Conservation (phyloP, 2,329 filamentous ascomycete genomes). For the Clarireedia paspali region DNA sequence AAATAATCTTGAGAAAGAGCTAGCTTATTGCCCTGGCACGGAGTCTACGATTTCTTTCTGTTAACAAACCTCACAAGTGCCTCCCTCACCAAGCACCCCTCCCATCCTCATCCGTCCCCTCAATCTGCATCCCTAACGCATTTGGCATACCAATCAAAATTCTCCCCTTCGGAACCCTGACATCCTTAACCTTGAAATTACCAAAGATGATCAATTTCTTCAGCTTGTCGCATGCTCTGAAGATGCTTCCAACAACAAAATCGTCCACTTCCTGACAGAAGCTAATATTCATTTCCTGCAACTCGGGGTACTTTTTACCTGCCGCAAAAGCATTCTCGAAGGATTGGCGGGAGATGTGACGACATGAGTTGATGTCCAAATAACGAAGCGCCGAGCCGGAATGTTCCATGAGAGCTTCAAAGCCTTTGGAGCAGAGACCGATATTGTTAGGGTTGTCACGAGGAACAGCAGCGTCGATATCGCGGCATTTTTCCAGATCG, state of each 20-base stretch:
- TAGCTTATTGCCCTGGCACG: too few species aligned
- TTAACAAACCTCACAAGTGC: neutral
- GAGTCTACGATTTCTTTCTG: neutral
- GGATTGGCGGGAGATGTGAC: constrained; percentile 65
- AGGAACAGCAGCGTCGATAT: constrained; percentile 64
- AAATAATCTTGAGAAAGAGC: too few species aligned
- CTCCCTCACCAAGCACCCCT: constrained; percentile 9
- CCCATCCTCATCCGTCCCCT: constrained; percentile 35
- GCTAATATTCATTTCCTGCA: constrained; percentile 67
- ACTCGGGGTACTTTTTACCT: constrained; percentile 54
- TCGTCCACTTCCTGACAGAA: constrained; percentile 66
- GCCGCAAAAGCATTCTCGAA: constrained; percentile 67
- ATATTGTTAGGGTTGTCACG: constrained; percentile 56
- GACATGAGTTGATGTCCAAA: constrained; percentile 76
- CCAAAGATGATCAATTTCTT: constrained; percentile 56
- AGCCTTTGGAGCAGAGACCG: constrained; percentile 68
- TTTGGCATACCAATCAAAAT: constrained; percentile 52
- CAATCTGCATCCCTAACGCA: constrained; percentile 51
- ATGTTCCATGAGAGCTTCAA: constrained; percentile 76
- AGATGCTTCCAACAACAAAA: constrained; percentile 54
- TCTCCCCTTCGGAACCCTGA: constrained; percentile 45
- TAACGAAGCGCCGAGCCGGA: constrained; percentile 59
- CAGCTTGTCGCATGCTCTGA: constrained; percentile 54
- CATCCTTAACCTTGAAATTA: constrained; percentile 53
- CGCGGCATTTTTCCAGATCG: constrained; percentile 71